Evolutionary conservation across 1,139 yeast species (phyloP).

Genomic region (Kodamaea ohmeri): DNA sequence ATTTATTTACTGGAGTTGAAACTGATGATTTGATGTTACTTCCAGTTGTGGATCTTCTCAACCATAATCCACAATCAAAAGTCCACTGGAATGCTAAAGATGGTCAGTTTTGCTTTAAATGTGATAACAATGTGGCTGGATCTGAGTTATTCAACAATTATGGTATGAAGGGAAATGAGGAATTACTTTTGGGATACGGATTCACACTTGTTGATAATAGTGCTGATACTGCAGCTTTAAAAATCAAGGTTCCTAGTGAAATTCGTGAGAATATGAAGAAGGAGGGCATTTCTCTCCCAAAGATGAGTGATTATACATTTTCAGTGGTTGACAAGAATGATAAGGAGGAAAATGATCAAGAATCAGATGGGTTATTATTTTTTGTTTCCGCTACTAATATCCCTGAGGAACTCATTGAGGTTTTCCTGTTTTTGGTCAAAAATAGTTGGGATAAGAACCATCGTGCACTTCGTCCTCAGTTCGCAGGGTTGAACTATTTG

Average conservation of each 20-base stretch:
- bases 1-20: constrained; percentile 20
- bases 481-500: constrained; percentile 60
- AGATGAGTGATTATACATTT: constrained; percentile 46
- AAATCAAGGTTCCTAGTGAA: constrained; percentile 46
- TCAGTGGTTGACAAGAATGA: constrained; percentile 24
- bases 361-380: constrained; percentile 29
- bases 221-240: constrained; percentile 62
- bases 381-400: constrained; percentile 37
- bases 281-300: constrained; percentile 47
- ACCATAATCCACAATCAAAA: constrained; percentile 61
- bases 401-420: constrained; percentile 46
- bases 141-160: constrained; percentile 71
- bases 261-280: constrained; percentile 32
- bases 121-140: constrained; percentile 30
- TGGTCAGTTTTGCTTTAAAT: constrained; percentile 28
- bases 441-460: constrained; percentile 38
- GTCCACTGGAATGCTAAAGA: constrained; percentile 58
- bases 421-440: constrained; percentile 53
- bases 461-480: constrained; percentile 48
- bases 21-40: constrained; percentile 62
- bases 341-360: not conserved
- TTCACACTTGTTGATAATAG: constrained; percentile 61
- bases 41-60: constrained; percentile 77
- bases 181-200: constrained; percentile 63
- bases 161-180: constrained; percentile 85